Conservation (phyloP, 2,329 filamentous ascomycete species). For the Metarhizium rileyi region DNA sequence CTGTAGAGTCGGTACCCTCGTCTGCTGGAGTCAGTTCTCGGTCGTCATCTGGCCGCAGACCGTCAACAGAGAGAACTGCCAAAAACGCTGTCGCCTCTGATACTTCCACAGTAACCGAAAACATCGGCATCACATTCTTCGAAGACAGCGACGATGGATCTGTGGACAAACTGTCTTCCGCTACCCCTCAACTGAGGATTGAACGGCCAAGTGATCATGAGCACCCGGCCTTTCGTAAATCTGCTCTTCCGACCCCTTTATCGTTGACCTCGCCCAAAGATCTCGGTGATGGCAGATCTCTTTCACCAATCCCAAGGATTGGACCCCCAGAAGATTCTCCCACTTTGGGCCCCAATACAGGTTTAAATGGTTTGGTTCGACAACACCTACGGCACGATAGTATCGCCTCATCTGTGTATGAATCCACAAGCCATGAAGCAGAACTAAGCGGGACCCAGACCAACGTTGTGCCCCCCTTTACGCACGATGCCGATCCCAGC, state of each 20-base stretch:
- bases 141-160: constrained; percentile 33
- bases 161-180: constrained; percentile 6
- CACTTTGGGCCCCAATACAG: constrained; percentile 59
- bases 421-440: constrained; percentile 29
- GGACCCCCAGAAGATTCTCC: constrained; percentile 55
- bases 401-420: constrained; percentile 70
- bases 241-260: constrained; percentile 34
- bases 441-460: constrained; percentile 5
- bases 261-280: constrained; percentile 20
- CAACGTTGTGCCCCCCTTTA: background rate
- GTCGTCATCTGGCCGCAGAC: constrained; percentile 35
- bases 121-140: constrained; percentile 30
- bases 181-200: constrained; percentile 27
- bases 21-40: constrained; percentile 31
- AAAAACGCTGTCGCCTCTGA: constrained; percentile 16
- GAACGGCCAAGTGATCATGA: constrained; percentile 42
- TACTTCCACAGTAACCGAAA: constrained; percentile 23
- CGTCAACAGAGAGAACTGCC: constrained; percentile 23
- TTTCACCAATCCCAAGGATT: constrained; percentile 9
- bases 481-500: background rate
- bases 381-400: constrained; percentile 79
- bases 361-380: constrained; percentile 71
- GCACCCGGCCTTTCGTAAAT: constrained; percentile 44
- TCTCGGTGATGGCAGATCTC: constrained; percentile 17
- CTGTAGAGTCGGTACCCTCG: constrained; percentile 36